These are phyloP conservation scores for Talaromyces marneffei DNA, from an alignment of 2,329 filamentous ascomycete species.

Conservation along the genomic window DNA sequence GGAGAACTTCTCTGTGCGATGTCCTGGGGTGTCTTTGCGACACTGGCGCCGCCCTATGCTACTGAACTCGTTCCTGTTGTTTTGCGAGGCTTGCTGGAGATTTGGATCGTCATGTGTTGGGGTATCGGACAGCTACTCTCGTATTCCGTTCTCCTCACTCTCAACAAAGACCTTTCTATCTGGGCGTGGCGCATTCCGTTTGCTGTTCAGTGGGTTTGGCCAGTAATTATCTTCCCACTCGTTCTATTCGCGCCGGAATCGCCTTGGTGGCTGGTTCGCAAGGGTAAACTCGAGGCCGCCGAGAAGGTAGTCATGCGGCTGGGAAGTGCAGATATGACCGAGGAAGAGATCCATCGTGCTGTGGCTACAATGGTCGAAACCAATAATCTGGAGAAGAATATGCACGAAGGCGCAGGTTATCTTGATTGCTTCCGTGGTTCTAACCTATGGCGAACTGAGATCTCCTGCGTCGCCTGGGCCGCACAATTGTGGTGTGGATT, in stretches of 20 bases:
- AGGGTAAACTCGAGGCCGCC: constrained; percentile 10
- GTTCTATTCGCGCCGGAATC: constrained; percentile 24
- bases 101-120: constrained; percentile 44
- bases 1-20: constrained; percentile 48
- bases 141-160: constrained; percentile 45
- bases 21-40: constrained; percentile 49
- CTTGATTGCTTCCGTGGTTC: constrained; percentile 35
- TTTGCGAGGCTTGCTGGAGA: constrained; percentile 41
- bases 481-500: constrained; percentile 41
- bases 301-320: constrained; percentile 13
- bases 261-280: constrained; percentile 16
- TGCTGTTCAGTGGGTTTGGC: constrained; percentile 50
- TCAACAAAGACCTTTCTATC: constrained; percentile 42
- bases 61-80: constrained; percentile 43
- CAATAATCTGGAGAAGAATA: constrained; percentile 8
- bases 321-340: constrained; percentile 1
- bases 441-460: constrained; percentile 37
- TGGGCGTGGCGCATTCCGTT: constrained; percentile 51
- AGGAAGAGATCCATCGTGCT: constrained; percentile 4
- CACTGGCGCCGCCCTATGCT: constrained; percentile 42
- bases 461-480: constrained; percentile 39
- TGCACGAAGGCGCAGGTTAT: constrained; percentile 10
- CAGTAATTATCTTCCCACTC: constrained; percentile 43
- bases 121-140: constrained; percentile 48
- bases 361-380: constrained; percentile 10